phyloP scores from a whole-genome alignment of 2,329 filamentous ascomycete genomes.

The Ophiocordyceps polyrhachis-furcata region DNA sequence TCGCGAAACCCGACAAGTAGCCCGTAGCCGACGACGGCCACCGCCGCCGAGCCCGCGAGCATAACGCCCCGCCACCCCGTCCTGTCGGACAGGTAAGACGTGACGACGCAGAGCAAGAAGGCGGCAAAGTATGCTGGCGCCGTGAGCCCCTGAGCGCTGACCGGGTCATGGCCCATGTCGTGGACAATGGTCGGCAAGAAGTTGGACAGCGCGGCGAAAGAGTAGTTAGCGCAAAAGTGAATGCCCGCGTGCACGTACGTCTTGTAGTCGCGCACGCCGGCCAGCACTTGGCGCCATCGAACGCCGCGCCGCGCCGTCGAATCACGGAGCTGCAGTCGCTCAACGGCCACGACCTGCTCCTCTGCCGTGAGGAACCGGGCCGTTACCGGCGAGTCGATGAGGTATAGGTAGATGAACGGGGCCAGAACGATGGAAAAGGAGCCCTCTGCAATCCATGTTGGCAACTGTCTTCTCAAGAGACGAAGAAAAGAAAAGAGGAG shows the following conservation, averaged over 20 bases:
- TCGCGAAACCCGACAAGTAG: conserved; percentile 8
- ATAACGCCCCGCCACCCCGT: conserved; percentile 15
- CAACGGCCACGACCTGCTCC: conserved; percentile 8
- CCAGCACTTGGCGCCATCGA: conserved; percentile 13
- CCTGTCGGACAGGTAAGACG: conserved; percentile 16
- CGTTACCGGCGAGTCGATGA: conserved; percentile 12
- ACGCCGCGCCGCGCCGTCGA: conserved; percentile 4
- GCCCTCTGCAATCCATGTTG: conserved; percentile 5
- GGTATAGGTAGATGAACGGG: conserved; percentile 11
- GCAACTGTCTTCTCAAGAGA: not conserved
- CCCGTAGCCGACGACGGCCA: conserved; percentile 14
- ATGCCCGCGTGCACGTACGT: conserved; percentile 17
- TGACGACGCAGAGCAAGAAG: conserved; percentile 14
- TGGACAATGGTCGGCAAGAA: conserved; percentile 22
- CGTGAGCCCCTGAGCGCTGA: conserved; percentile 21
- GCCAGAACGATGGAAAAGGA: conserved; percentile 11
- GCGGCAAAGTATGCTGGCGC: conserved; percentile 21
- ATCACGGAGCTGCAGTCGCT: conserved; percentile 5
- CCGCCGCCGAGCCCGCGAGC: conserved; percentile 8
- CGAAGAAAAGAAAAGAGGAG: not conserved
- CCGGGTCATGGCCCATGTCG: conserved; percentile 18
- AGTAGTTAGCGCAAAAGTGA: conserved; percentile 19
- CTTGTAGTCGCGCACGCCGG: conserved; percentile 15
- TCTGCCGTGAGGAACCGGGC: conserved; percentile 11
- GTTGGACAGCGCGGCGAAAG: conserved; percentile 19